Evolutionary conservation across 495 filamentous ascomycete genomes (phyloP).

Genomic region (Parmelia sp.): DNA sequence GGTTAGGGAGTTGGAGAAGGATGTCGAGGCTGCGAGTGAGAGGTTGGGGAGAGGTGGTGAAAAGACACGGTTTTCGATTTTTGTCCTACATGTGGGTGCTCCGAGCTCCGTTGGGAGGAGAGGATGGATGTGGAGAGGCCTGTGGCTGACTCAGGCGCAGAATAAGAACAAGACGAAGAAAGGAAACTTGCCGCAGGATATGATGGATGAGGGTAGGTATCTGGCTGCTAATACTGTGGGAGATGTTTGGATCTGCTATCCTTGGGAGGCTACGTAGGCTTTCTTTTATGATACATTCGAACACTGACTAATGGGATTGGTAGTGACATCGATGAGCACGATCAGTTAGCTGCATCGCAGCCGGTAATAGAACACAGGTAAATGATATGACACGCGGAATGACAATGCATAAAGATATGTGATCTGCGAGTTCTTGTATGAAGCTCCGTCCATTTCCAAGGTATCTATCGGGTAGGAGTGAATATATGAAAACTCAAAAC

Average conservation of each 20-base stretch:
- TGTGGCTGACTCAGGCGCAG: slow-evolving; percentile 38
- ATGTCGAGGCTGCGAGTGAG: slow-evolving; percentile 76
- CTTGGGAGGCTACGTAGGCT: slow-evolving; percentile 87
- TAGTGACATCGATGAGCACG: slow-evolving; percentile 4
- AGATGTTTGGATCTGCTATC: slow-evolving; percentile 98
- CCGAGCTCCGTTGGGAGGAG: not conserved
- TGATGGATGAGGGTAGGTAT: slow-evolving; percentile 71
- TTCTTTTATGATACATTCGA: not conserved
- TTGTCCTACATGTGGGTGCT: slow-evolving; percentile 82
- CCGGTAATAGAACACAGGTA: not conserved
- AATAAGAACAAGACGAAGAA: slow-evolving; percentile 97
- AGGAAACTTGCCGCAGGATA: slow-evolving; percentile 71
- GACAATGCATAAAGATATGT: not conserved
- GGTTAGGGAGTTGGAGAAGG: slow-evolving; percentile 90
- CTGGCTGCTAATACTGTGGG: slow-evolving; percentile 77
- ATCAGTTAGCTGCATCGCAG: not conserved
- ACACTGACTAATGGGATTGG: not conserved
- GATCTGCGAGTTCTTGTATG: no score
- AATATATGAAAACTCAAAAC: no score
- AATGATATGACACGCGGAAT: not conserved
- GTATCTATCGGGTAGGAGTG: no score
- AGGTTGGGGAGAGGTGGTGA: slow-evolving; percentile 59
- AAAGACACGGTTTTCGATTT: slow-evolving; percentile 84
- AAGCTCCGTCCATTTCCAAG: no score
- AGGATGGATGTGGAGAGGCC: not conserved